Conservation (phyloP, 129 eudicot species). For the Artemisia tridentata region DNA sequence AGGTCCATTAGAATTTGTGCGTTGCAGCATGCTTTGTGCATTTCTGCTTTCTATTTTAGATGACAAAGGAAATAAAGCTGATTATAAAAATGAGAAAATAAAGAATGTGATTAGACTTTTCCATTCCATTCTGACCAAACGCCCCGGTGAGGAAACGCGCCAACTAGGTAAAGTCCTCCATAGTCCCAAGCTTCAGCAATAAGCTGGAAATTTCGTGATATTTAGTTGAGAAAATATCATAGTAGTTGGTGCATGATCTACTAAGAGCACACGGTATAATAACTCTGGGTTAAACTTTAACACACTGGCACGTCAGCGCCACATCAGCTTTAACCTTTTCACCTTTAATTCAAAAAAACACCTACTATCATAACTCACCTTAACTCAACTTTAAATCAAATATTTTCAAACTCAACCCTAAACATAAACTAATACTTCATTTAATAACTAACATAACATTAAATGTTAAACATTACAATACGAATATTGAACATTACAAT, state of each 20-base stretch:
- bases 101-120: constrained; percentile 52
- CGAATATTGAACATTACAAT: too few species aligned
- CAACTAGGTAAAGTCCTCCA: constrained; percentile 99
- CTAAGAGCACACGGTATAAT: too few species aligned
- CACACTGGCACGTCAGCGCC: too few species aligned
- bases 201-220: constrained; percentile 48
- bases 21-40: neutral
- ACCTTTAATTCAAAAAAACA: too few species aligned
- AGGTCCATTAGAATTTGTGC: neutral
- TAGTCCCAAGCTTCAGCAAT: constrained; percentile 99
- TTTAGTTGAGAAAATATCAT: neutral
- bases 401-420: too few species aligned
- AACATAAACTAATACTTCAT: too few species aligned
- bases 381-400: too few species aligned
- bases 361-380: too few species aligned
- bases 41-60: neutral
- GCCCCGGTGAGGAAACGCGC: constrained; percentile 95
- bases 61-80: constrained; percentile 1
- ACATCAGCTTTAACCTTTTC: too few species aligned
- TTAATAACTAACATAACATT: too few species aligned
- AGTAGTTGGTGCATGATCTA: neutral
- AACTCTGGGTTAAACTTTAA: too few species aligned
- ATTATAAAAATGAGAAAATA: constrained; percentile 19
- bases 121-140: constrained; percentile 99
- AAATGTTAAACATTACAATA: too few species aligned